Evolutionary conservation across 176 grass and related monocot species (phyloP), one percentile per base, ranked within the genome.

Genomic region (Oryza nivara): DNA sequence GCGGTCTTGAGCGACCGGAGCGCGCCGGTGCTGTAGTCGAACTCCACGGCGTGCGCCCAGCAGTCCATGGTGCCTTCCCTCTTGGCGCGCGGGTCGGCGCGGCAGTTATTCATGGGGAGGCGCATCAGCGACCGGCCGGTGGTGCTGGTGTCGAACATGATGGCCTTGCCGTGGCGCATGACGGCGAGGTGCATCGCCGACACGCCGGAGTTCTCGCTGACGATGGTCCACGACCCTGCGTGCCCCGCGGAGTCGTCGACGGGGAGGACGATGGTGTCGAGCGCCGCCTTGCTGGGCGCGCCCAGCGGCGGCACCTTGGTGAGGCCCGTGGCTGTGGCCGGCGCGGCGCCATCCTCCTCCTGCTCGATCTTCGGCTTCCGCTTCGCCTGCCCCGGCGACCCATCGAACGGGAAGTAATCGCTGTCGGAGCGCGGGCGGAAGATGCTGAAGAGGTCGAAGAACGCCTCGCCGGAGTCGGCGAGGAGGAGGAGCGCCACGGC

Each of bases 151-250:
- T 94, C 92, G 75, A 94, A 94, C 83, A 94, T 91, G 80, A 91
- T 1, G 80, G 86, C 89, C 83, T 86, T 76, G 83, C 87, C 77
- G 48, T 86, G 73, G 65, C 83, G 88, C 86, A 85, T 89, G 67
- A 91, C 58, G n/a, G 12, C 86, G 71, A 94, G 63, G 83, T 94
- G 92, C 92, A 91, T 94, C 16, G 92, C 86, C 4, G 92, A 94
- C 72, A 94, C 86, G 36, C 92, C 92, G 30, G 83, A 75, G 83
- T 91, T 94, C 58, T 86, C 43, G 83, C 83, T 89, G 9, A 89
- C 72, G 54, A 91, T 72, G 70, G 86, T 77, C 89, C 92, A 94
- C 4, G 6, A 1, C 10, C 92, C 92, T 48, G 47, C 26, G 17
- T 48, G 43, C 0, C 68, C 72, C 4, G 20, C 77, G 8, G 34